These are phyloP conservation scores for Raffaelea albimanens DNA, from an alignment of 2,329 filamentous ascomycete genomes.

Conservation along the genomic window DNA sequence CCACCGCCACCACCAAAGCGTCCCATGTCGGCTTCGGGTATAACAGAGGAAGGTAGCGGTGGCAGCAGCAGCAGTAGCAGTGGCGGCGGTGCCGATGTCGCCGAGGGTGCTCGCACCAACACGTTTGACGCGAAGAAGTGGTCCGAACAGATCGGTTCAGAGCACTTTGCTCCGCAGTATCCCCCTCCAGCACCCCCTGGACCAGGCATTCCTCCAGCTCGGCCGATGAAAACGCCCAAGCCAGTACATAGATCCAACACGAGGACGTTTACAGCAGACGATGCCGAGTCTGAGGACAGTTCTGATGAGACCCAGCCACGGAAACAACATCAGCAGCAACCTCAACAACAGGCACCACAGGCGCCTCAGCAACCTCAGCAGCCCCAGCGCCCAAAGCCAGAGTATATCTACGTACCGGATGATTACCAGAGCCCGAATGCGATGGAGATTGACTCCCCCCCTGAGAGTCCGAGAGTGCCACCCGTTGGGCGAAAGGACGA, in stretches of 20 bases:
- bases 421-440: slow-evolving; percentile 40
- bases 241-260: slow-evolving; percentile 37
- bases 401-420: background rate
- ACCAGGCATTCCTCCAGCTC: slow-evolving; percentile 28
- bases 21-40: slow-evolving; percentile 11
- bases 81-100: too few species aligned
- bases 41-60: background rate
- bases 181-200: slow-evolving; percentile 18
- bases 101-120: slow-evolving; percentile 3
- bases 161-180: slow-evolving; percentile 41
- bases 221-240: slow-evolving; percentile 48
- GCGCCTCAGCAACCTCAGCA: background rate
- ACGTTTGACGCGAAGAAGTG: slow-evolving; percentile 43
- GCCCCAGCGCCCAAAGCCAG: background rate
- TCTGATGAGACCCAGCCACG: slow-evolving; percentile 12
- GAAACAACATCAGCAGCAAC: slow-evolving; percentile 9
- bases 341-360: background rate
- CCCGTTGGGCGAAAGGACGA: background rate
- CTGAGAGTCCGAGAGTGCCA: slow-evolving; percentile 17
- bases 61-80: slow-evolving; percentile 4
- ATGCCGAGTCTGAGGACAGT: background rate
- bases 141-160: slow-evolving; percentile 42
- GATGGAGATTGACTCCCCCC: slow-evolving; percentile 56
- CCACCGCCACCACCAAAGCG: slow-evolving; percentile 3
- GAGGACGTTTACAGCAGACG: slow-evolving; percentile 15